These are phyloP conservation scores for Porphyrellus sp. DNA, from an alignment of 1,284 basidiomycete species.

Conservation along the genomic window DNA sequence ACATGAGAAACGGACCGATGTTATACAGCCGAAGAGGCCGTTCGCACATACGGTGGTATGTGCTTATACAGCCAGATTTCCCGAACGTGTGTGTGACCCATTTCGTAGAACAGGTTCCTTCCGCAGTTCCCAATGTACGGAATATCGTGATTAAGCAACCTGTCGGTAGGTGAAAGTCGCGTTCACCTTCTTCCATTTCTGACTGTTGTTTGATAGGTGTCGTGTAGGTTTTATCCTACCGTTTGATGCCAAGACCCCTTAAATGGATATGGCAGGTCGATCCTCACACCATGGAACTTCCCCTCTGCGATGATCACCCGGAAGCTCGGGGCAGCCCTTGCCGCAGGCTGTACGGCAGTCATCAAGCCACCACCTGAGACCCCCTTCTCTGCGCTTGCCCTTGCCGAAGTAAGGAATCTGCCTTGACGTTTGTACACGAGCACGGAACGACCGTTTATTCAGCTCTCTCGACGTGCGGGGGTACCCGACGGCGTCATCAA, in stretches of 20 bases:
- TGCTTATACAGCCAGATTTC: neutral
- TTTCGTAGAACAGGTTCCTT: slow-evolving; percentile 75
- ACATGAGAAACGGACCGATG: neutral
- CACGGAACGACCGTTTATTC: neutral
- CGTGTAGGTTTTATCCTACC: slow-evolving; percentile 44
- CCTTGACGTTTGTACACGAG: neutral
- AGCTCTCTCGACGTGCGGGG: slow-evolving; percentile 85
- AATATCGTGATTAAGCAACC: slow-evolving; percentile 96
- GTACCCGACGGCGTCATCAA: slow-evolving; percentile 96
- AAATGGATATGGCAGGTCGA: slow-evolving; percentile 48
- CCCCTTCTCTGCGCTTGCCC: slow-evolving; percentile 88
- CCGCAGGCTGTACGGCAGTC: slow-evolving; percentile 93
- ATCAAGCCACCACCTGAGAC: slow-evolving; percentile 97
- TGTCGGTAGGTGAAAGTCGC: slow-evolving; percentile 55
- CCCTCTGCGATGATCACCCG: slow-evolving; percentile 93
- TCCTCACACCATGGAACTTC: slow-evolving; percentile 88
- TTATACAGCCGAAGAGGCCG: slow-evolving; percentile 76
- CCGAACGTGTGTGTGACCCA: slow-evolving; percentile 2
- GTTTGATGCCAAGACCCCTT: neutral
- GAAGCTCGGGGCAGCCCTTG: slow-evolving; percentile 85
- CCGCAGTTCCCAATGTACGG: slow-evolving; percentile 66
- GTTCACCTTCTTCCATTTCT: neutral
- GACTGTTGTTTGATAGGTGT: slow-evolving; percentile 43
- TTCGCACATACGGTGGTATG: slow-evolving; percentile 78
- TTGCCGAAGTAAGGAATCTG: slow-evolving; percentile 61